Evolutionary conservation across 129 eudicot genomes (phyloP).

Genomic region (Flaveria brownii): DNA sequence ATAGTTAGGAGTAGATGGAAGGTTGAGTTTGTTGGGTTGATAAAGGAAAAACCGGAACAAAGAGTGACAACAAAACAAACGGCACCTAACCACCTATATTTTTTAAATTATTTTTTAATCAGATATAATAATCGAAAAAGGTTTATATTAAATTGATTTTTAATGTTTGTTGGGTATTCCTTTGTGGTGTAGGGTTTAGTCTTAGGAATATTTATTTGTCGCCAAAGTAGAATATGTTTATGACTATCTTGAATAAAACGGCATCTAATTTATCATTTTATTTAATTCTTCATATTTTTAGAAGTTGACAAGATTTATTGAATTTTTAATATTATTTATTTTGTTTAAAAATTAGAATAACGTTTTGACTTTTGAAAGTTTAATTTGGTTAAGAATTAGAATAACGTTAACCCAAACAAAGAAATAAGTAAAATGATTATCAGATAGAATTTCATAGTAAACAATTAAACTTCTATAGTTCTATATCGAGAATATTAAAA

Average conservation of each 20-base stretch:
- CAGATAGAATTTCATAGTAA: background rate
- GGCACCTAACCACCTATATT: constrained; percentile 35
- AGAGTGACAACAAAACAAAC: constrained; percentile 44
- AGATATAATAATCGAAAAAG: background rate
- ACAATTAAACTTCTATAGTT: background rate
- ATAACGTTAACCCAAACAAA: background rate
- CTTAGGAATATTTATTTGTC: constrained; percentile 29
- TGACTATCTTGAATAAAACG: background rate
- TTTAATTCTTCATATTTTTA: background rate
- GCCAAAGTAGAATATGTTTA: too few relatives aligned
- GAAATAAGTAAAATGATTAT: background rate
- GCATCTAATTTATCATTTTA: background rate
- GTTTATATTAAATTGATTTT: background rate
- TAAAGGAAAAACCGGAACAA: constrained; percentile 32
- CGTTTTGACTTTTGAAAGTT: background rate
- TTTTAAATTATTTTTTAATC: constrained; percentile 21
- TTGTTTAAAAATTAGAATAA: background rate
- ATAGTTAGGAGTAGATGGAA: constrained; percentile 54
- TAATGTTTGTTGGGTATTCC: constrained; percentile 30
- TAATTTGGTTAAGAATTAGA: background rate
- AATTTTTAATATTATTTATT: background rate
- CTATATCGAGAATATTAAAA: background rate
- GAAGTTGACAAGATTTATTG: background rate
- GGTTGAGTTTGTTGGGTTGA: constrained; percentile 51
- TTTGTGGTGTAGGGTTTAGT: constrained; percentile 34